A percentile compares a stretch with the other conserved stretches of the same genome.
Conservation (phyloP, 2,329 filamentous ascomycete genomes). For the Fusarium citri region DNA sequence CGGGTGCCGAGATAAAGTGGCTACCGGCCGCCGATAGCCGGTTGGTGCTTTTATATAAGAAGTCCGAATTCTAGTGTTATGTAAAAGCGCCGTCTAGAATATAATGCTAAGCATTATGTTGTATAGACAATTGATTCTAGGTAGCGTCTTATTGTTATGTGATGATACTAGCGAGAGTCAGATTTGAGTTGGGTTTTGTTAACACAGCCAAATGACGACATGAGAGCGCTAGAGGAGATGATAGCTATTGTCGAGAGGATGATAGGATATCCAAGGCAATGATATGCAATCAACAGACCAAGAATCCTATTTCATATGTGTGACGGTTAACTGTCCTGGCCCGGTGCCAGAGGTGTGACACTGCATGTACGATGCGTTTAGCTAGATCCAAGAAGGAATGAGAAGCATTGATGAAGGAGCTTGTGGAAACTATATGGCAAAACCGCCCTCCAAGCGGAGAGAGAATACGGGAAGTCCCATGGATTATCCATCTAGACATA, state of each 20-base stretch:
- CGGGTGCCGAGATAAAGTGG: conserved; percentile 7
- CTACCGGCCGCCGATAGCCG: conserved; percentile 33
- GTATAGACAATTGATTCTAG: background rate
- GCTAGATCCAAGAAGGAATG: background rate
- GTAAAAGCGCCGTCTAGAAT: background rate
- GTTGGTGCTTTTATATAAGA: background rate
- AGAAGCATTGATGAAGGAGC: background rate
- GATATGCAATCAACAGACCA: background rate
- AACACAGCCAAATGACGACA: background rate
- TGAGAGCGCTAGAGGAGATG: background rate
- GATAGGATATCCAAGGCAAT: too few species aligned
- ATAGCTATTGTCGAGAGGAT: background rate
- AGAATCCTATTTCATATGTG: background rate
- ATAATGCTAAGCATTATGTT: background rate
- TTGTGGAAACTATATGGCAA: background rate
- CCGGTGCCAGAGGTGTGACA: too few species aligned
- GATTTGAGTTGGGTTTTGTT: background rate
- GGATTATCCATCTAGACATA: background rate
- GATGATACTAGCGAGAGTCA: conserved; percentile 1
- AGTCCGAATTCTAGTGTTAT: background rate
- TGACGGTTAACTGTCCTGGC: background rate
- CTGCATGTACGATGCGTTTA: background rate
- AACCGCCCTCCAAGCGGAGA: background rate
- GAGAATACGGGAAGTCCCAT: background rate
- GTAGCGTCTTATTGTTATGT: background rate